phyloP scores from a whole-genome alignment of 2,329 filamentous ascomycete genomes.

The Scleromitrula shiraiana region DNA sequence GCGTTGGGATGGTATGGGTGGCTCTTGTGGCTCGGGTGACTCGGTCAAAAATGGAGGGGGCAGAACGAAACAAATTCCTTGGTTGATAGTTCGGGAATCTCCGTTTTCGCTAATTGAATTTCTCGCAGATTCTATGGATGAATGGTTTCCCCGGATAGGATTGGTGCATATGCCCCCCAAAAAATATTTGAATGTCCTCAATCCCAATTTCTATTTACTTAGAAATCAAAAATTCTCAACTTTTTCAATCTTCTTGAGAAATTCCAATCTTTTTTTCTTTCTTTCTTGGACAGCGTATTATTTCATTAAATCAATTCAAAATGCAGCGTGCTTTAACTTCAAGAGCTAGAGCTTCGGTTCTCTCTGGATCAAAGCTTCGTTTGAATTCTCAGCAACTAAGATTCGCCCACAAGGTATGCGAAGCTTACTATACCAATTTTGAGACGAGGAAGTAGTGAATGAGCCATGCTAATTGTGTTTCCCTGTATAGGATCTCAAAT shows the following conservation, averaged over 20 bases:
- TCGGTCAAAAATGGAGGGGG: too few species aligned
- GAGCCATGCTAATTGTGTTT: slow-evolving; percentile 8
- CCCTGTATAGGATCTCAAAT: slow-evolving; percentile 82
- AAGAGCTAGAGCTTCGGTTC: slow-evolving; percentile 73
- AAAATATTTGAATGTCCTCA: too few species aligned
- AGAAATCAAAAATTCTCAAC: slow-evolving; percentile 5
- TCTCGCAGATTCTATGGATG: too few species aligned
- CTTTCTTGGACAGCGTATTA: slow-evolving; percentile 12
- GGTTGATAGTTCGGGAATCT: too few species aligned
- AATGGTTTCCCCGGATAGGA: too few species aligned
- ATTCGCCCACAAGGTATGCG: slow-evolving; percentile 89
- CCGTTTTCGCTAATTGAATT: too few species aligned
- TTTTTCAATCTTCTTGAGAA: slow-evolving; percentile 6
- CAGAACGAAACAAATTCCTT: too few species aligned
- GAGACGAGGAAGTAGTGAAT: neutral
- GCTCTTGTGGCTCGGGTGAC: too few species aligned
- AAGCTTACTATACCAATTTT: neutral
- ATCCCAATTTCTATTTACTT: slow-evolving; percentile 1
- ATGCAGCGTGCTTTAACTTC: slow-evolving; percentile 97
- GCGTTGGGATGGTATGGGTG: too few species aligned
- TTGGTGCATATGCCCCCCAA: too few species aligned
- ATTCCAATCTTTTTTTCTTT: slow-evolving; percentile 22
- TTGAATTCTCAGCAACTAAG: slow-evolving; percentile 68
- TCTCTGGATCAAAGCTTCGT: slow-evolving; percentile 62
- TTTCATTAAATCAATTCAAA: slow-evolving; percentile 34